Percentiles rank a stretch among this genome's conserved stretches.
Conservation (phyloP, 2,329 filamentous ascomycete species). For the Trichoderma atroviride region DNA sequence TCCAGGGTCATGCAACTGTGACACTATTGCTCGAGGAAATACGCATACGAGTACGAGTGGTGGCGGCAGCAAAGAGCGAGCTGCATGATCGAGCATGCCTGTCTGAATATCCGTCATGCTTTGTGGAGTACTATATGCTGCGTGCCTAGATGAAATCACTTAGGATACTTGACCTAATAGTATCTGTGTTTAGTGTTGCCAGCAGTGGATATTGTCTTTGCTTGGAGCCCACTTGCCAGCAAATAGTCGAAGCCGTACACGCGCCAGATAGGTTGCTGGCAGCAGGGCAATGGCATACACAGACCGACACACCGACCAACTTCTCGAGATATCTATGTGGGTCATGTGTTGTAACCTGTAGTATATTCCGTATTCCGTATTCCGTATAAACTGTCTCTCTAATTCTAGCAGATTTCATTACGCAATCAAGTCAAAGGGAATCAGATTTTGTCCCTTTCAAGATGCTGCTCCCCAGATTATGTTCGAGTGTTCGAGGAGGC, state of each 20-base stretch:
- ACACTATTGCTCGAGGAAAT: background rate
- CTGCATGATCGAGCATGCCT: background rate
- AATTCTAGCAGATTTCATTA: constrained; percentile 6
- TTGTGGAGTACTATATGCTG: background rate
- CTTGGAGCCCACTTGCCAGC: background rate
- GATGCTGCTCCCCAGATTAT: constrained; percentile 4
- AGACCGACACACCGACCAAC: background rate
- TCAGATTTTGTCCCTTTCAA: background rate
- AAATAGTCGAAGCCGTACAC: background rate
- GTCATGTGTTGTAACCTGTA: background rate
- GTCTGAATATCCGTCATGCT: background rate
- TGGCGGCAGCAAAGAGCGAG: background rate
- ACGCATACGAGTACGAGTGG: background rate
- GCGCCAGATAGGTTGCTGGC: background rate
- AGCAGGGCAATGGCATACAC: background rate
- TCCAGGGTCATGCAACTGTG: background rate
- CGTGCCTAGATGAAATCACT: background rate
- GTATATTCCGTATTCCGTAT: background rate
- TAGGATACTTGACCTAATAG: background rate
- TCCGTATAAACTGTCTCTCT: background rate
- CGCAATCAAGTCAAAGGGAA: background rate
- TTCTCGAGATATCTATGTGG: background rate
- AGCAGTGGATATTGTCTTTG: background rate
- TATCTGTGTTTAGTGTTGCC: background rate
- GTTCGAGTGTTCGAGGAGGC: background rate